Conservation (phyloP, 2,329 filamentous ascomycete genomes). For the Pseudogymnoascus sp. region DNA sequence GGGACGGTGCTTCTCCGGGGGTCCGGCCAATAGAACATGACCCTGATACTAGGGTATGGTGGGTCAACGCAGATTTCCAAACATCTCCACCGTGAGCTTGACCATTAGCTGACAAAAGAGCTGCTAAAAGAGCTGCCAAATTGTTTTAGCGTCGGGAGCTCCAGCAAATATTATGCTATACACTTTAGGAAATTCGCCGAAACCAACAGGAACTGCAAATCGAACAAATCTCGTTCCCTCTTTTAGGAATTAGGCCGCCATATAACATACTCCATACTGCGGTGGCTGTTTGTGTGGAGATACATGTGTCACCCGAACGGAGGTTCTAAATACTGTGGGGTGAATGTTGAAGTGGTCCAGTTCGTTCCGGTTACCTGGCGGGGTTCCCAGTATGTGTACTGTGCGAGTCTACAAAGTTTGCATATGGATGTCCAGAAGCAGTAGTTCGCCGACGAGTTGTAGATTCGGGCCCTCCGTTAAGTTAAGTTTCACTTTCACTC, state of each 20-base stretch:
- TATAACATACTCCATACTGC: not conserved
- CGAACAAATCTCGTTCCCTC: not conserved
- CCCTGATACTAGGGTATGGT: not conserved
- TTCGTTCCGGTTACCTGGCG: not conserved
- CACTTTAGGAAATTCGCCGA: constrained; percentile 1
- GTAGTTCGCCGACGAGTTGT: not conserved
- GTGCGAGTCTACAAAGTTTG: not conserved
- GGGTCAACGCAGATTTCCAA: not conserved
- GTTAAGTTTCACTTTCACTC: not conserved
- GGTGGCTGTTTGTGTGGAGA: not conserved
- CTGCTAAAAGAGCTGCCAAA: not conserved
- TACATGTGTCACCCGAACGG: not conserved
- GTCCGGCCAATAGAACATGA: not conserved
- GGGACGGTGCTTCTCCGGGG: not conserved
- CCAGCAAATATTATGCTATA: not conserved
- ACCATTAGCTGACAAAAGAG: not conserved
- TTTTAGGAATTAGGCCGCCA: not conserved
- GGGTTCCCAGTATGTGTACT: not conserved
- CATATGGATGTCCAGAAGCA: not conserved
- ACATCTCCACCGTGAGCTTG: not conserved
- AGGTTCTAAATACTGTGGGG: not conserved
- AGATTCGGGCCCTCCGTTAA: not conserved
- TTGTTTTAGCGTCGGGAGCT: constrained; percentile 1
- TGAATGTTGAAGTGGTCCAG: not conserved
- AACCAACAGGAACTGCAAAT: not conserved